Conservation (phyloP, 495 filamentous ascomycete species). For the Penicillium argentinense region DNA sequence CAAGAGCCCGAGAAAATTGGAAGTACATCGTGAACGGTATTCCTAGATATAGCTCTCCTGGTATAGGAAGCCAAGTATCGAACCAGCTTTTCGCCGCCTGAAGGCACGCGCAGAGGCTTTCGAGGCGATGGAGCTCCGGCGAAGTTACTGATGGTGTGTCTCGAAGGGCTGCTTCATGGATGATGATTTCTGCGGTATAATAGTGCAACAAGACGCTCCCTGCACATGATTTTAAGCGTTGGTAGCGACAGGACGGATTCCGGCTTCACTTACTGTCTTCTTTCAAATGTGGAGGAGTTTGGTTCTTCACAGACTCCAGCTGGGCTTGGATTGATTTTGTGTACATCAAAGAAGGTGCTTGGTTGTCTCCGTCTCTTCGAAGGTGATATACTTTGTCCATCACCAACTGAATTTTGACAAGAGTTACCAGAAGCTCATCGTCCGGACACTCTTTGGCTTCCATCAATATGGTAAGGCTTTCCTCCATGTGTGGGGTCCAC, state of each 20-base stretch:
- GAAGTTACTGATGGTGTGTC: constrained; percentile 13
- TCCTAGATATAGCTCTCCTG: constrained; percentile 28
- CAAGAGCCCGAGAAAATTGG: constrained; percentile 41
- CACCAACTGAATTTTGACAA: constrained; percentile 48
- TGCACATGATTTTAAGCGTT: no score
- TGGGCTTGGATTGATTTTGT: constrained; percentile 44
- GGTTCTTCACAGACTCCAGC: constrained; percentile 35
- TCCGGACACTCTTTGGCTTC: constrained; percentile 46
- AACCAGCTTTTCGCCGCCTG: constrained; percentile 40
- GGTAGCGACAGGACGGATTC: background rate
- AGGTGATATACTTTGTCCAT: constrained; percentile 33
- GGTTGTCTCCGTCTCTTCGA: constrained; percentile 20
- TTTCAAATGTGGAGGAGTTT: constrained; percentile 34
- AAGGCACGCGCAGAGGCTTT: constrained; percentile 35
- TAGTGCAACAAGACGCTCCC: constrained; percentile 39
- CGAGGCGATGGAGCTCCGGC: constrained; percentile 30
- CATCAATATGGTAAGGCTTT: constrained; percentile 44
- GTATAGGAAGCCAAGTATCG: constrained; percentile 32
- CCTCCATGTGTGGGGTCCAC: constrained; percentile 55
- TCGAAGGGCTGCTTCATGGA: constrained; percentile 43
- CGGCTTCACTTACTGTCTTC: constrained; percentile 36
- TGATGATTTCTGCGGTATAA: constrained; percentile 40
- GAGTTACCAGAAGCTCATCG: constrained; percentile 50
- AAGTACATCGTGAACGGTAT: constrained; percentile 38
- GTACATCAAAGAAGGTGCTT: constrained; percentile 35